Base-by-base conservation (phyloP, 2,329 filamentous ascomycete species). In the Trichoderma koningiopsis region DNA sequence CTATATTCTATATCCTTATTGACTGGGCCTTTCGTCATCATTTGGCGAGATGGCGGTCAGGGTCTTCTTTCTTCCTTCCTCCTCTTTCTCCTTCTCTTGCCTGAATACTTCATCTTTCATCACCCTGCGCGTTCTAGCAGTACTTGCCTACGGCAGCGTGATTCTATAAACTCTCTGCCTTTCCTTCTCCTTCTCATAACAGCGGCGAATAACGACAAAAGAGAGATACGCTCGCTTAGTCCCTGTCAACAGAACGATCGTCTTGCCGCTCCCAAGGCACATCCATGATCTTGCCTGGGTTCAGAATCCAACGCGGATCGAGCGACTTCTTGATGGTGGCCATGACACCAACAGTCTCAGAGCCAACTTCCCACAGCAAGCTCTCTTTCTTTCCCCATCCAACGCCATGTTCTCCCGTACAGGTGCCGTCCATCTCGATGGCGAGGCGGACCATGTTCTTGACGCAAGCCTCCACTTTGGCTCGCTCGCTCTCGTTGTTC, bases 381-480 rank as follows among this genome's bases (percentile, higher is more conserved):
- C 89, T 92, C 69, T 89, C 88, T 81, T 96, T 97, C 82, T 97
- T 97, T 19, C 92, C 93, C 79, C 95, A 88, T 27, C 93, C 94
- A 71, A 97, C 86, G 0, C 92, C 92, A 78, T 97, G 93, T 79
- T 97, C 94, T 33, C 93, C 94, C 0, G 94, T 96, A 78, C 92
- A 96, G 6, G 94, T 97, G 1, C 94, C 93, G 70, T 97, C 94
- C 94, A 97, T 97, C 72, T 95, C 92, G 29, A 97, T 80, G 2
- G 94, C 94, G n/a, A 93, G 88, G 73, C 91, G 87, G 24, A 97
- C 93, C 94, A 97, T 97, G 74, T 93, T 91, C 77, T 94, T 89
- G 58, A 97, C 93, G 72, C 92, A 93, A 67, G 85, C 86, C 77
- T 96, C 92, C 1, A 96, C 93, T 73, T 91, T 92, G 53, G 86